phyloP scores from a whole-genome alignment of 345 rosid genomes.

The Viola odorata region DNA sequence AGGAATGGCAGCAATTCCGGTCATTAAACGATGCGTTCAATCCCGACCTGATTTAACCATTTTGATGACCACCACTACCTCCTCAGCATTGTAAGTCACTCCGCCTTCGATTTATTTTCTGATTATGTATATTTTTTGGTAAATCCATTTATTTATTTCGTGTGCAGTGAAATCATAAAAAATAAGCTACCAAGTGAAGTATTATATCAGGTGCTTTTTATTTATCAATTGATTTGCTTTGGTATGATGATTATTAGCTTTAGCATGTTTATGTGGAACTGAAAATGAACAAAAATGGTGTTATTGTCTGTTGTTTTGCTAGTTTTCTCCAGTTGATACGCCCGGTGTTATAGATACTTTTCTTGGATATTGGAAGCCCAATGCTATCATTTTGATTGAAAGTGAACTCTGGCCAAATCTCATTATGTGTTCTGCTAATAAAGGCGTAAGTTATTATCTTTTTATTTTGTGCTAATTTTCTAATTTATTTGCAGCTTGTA shows the following conservation, averaged over 20 bases:
- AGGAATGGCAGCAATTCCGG: conserved; percentile 93
- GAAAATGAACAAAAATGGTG: neutral
- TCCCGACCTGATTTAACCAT: conserved; percentile 53
- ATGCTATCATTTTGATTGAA: conserved; percentile 63
- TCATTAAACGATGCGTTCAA: conserved; percentile 47
- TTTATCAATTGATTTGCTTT: neutral
- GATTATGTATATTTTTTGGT: neutral
- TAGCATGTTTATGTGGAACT: neutral
- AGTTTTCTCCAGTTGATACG: conserved; percentile 86
- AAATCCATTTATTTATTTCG: neutral
- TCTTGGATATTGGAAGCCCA: conserved; percentile 73
- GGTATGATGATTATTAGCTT: neutral
- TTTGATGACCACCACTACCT: conserved; percentile 68
- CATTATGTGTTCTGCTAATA: conserved; percentile 54
- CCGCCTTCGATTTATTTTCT: neutral
- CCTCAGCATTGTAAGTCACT: conserved; percentile 60
- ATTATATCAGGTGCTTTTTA: conserved; percentile 57
- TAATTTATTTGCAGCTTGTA: no score
- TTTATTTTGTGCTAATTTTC: neutral
- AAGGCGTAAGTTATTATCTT: conserved; percentile 43
- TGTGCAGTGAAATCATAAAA: conserved; percentile 72
- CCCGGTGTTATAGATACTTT: conserved; percentile 71
- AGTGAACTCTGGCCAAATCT: conserved; percentile 95
- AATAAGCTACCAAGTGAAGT: conserved; percentile 56
- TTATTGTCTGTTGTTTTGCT: conserved; percentile 6